These are phyloP conservation scores for Asclepias syriaca DNA, from an alignment of 257 asterid species.

Conservation along the genomic window DNA sequence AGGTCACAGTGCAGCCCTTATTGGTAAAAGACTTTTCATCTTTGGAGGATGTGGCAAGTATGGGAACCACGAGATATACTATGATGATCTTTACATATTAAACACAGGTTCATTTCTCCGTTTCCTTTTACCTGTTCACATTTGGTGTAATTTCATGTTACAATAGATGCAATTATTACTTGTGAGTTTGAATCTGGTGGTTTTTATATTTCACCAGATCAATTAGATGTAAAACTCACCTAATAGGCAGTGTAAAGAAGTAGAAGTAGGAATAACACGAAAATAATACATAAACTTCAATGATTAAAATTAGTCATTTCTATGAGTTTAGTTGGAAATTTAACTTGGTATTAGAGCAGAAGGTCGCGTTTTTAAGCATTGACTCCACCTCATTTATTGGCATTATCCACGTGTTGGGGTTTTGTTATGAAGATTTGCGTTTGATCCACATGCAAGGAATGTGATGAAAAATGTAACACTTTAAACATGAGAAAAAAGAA, in stretches of 20 bases:
- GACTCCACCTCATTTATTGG: too few species aligned
- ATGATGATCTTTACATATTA: constrained; percentile 85
- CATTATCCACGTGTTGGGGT: too few species aligned
- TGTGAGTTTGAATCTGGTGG: neutral
- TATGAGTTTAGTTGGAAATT: too few species aligned
- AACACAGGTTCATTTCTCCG: constrained; percentile 56
- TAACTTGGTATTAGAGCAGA: too few species aligned
- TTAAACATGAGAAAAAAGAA: neutral
- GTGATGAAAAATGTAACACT: too few species aligned
- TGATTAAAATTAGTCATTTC: too few species aligned
- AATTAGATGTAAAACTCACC: too few species aligned
- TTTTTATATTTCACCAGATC: neutral
- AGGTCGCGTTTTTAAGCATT: too few species aligned
- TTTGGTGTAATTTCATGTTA: neutral
- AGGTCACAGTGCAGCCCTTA: constrained; percentile 95
- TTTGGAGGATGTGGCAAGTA: constrained; percentile 95
- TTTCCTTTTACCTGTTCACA: neutral
- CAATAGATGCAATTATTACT: neutral
- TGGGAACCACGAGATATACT: constrained; percentile 60
- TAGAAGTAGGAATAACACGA: neutral
- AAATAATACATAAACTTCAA: neutral
- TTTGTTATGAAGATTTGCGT: too few species aligned
- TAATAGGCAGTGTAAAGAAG: neutral
- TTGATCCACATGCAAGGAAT: too few species aligned
- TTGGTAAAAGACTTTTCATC: constrained; percentile 84